Conservation (phyloP, 1,284 basidiomycete genomes). For the Ustilago sp. region DNA sequence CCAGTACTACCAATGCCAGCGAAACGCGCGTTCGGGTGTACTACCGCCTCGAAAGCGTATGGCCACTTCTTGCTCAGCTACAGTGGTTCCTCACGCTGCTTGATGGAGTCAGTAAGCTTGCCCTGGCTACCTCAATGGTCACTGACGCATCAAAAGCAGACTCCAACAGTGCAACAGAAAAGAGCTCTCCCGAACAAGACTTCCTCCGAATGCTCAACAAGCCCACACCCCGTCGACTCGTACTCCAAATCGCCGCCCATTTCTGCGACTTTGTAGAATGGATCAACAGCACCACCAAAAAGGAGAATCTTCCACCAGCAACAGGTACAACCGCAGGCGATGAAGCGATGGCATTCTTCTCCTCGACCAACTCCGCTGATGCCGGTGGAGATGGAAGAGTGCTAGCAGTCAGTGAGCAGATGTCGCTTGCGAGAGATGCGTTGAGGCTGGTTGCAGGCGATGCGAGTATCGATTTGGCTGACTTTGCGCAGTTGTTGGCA, state of each 20-base stretch:
- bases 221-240: conserved; percentile 36
- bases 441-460: conserved; percentile 19
- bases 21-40: conserved; percentile 31
- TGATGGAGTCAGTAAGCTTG: conserved; percentile 33
- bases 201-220: conserved; percentile 41
- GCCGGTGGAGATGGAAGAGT: conserved; percentile 10
- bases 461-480: conserved; percentile 26
- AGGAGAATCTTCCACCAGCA: conserved; percentile 39
- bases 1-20: neutral
- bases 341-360: conserved; percentile 18
- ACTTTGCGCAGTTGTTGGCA: conserved; percentile 30
- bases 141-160: neutral
- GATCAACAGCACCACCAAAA: conserved; percentile 30
- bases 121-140: conserved; percentile 16
- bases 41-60: conserved; percentile 47
- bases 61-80: conserved; percentile 46
- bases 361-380: conserved; percentile 8
- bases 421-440: conserved; percentile 43
- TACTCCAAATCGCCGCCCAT: conserved; percentile 31
- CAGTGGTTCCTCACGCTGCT: conserved; percentile 45
- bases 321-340: conserved; percentile 8
- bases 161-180: neutral
- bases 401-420: conserved; percentile 49
- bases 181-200: conserved; percentile 15
- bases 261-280: conserved; percentile 47